phyloP scores from a whole-genome alignment of 2,329 filamentous ascomycete genomes.

The Apiospora pterosperma region DNA sequence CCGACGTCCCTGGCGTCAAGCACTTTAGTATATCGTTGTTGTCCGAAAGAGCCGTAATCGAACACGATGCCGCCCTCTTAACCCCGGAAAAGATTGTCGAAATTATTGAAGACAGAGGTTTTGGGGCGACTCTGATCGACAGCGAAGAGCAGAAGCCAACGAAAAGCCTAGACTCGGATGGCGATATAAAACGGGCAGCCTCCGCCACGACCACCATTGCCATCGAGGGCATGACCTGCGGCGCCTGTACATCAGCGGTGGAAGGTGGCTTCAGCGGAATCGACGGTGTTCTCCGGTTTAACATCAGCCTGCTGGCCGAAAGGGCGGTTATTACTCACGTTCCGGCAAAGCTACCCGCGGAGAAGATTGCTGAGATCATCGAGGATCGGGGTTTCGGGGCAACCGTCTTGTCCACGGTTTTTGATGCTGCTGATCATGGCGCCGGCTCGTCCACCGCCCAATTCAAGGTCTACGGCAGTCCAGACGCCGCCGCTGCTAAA shows the following conservation, averaged over 20 bases:
- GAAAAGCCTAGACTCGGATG: slow-evolving; percentile 26
- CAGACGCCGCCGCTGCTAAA: slow-evolving; percentile 68
- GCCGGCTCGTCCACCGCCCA: slow-evolving; percentile 61
- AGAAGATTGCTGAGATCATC: slow-evolving; percentile 77
- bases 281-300: slow-evolving; percentile 81
- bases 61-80: slow-evolving; percentile 64
- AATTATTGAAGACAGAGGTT: slow-evolving; percentile 69
- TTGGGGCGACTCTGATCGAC: slow-evolving; percentile 76
- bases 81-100: slow-evolving; percentile 52
- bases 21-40: slow-evolving; percentile 79
- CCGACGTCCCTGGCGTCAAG: slow-evolving; percentile 68
- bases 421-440: slow-evolving; percentile 53
- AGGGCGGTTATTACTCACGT: slow-evolving; percentile 87
- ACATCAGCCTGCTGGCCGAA: slow-evolving; percentile 91
- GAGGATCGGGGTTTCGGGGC: slow-evolving; percentile 91
- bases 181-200: slow-evolving; percentile 32
- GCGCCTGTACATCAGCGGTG: slow-evolving; percentile 90
- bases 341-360: slow-evolving; percentile 62
- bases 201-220: slow-evolving; percentile 76
- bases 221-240: slow-evolving; percentile 97
- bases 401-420: slow-evolving; percentile 71
- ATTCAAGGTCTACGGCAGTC: slow-evolving; percentile 80
- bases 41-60: slow-evolving; percentile 80
- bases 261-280: slow-evolving; percentile 76
- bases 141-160: slow-evolving; percentile 50